Conservation (phyloP, 2,329 filamentous ascomycete species). For the Graphilbum sp. region DNA sequence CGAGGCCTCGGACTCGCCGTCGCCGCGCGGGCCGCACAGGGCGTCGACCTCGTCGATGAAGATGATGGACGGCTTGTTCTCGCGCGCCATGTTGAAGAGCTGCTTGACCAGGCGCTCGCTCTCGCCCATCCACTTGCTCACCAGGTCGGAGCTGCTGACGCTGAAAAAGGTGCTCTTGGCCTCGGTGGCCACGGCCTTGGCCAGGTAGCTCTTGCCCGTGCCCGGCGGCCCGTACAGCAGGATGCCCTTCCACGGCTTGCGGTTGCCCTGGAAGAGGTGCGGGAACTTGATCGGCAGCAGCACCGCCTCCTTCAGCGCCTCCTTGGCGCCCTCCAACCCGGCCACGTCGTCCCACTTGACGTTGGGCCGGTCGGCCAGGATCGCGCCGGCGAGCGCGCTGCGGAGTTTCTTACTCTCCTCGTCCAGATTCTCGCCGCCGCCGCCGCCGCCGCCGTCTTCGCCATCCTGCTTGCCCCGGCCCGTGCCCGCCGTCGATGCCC, state of each 20-base stretch:
- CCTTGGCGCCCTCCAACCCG: conserved; percentile 83
- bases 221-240: conserved; percentile 89
- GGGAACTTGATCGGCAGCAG: conserved; percentile 97
- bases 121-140: conserved; percentile 99
- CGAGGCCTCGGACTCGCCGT: conserved; percentile 95
- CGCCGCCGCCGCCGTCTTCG: conserved; percentile 25
- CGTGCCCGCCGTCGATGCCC: conserved; percentile 44
- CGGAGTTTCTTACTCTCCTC: conserved; percentile 92
- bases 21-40: conserved; percentile 76
- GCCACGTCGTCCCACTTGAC: conserved; percentile 98
- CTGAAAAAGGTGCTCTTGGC: conserved; percentile 99
- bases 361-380: conserved; percentile 88
- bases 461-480: conserved; percentile 39
- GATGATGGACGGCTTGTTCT: conserved; percentile 91
- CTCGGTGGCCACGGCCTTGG: conserved; percentile 94
- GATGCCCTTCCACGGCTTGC: conserved; percentile 97
- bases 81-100: conserved; percentile 91
- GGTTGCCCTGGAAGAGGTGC: conserved; percentile 86
- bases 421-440: conserved; percentile 49
- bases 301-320: conserved; percentile 93
- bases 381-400: conserved; percentile 78
- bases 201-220: conserved; percentile 93
- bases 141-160: conserved; percentile 89
- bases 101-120: conserved; percentile 94
- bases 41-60: conserved; percentile 48